phyloP scores from a whole-genome alignment of 768 basidiomycete genomes.

The Amanita phalloides region DNA sequence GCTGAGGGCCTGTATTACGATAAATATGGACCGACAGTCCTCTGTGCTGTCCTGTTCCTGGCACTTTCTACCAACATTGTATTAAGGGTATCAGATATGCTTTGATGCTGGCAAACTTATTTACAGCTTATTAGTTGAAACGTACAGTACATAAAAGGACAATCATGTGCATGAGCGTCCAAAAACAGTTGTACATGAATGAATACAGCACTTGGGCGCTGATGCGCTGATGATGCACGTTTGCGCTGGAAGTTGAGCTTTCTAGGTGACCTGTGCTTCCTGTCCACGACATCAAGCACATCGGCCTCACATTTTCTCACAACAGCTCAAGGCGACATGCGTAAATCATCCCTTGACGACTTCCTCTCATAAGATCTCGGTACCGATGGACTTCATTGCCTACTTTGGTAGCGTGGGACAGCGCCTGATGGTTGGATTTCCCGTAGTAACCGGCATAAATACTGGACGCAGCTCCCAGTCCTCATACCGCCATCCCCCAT shows the following conservation, averaged over 20 bases:
- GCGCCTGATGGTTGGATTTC: neutral
- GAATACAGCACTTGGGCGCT: neutral
- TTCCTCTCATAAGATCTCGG: neutral
- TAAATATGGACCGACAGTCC: constrained; percentile 72
- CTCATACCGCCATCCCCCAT: neutral
- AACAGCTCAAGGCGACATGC: neutral
- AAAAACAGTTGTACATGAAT: neutral
- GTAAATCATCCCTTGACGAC: neutral
- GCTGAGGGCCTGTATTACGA: constrained; percentile 86
- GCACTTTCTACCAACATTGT: constrained; percentile 72
- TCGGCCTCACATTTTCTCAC: neutral
- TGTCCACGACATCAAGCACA: neutral
- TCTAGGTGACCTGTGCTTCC: neutral
- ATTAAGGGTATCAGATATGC: constrained; percentile 51
- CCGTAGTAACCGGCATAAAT: constrained; percentile 5
- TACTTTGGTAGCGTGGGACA: neutral
- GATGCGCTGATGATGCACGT: neutral
- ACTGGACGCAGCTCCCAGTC: neutral
- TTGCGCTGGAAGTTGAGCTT: neutral
- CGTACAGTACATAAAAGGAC: neutral
- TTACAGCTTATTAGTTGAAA: neutral
- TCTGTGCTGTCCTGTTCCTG: constrained; percentile 58
- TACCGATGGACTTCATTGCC: neutral
- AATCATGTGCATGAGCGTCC: neutral
- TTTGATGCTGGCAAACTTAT: neutral